phyloP scores from a whole-genome alignment of 2,329 filamentous ascomycete species.

The Plenodomus lindquistii region DNA sequence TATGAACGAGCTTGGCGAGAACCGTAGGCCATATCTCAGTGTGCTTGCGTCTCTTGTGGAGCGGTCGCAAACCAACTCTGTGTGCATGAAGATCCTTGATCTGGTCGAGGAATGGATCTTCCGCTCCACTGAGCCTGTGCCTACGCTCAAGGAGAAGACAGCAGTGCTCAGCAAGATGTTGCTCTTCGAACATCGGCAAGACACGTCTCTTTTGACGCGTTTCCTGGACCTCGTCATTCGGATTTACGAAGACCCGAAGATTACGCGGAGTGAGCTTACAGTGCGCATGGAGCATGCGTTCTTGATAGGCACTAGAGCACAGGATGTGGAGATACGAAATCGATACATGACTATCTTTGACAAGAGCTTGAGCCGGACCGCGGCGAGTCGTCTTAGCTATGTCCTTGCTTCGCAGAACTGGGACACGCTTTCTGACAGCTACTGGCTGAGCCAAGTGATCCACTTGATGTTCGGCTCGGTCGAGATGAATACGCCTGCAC shows the following conservation, averaged over 20 bases:
- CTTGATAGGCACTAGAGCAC: conserved; percentile 88
- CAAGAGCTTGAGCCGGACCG: conserved; percentile 88
- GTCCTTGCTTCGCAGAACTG: conserved; percentile 92
- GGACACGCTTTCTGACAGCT: conserved; percentile 92
- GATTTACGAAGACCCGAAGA: conserved; percentile 97
- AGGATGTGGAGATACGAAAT: conserved; percentile 95
- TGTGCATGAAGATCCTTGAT: conserved; percentile 89
- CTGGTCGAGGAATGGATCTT: conserved; percentile 98
- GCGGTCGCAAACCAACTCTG: conserved; percentile 81
- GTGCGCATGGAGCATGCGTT: conserved; percentile 98
- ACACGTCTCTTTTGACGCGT: conserved; percentile 83
- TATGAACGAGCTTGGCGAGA: conserved; percentile 91
- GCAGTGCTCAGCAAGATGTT: conserved; percentile 99
- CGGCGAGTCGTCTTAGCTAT: conserved; percentile 85
- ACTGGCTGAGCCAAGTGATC: conserved; percentile 94
- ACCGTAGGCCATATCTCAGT: conserved; percentile 89
- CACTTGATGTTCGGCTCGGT: conserved; percentile 90
- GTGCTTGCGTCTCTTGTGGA: conserved; percentile 94
- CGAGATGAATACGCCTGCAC: conserved; percentile 78
- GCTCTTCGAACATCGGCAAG: conserved; percentile 83
- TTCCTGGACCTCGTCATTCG: conserved; percentile 96
- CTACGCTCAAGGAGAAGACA: conserved; percentile 97
- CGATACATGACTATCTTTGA: conserved; percentile 97
- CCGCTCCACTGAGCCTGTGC: conserved; percentile 90
- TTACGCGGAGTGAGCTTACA: conserved; percentile 91